Percentiles rank a stretch among this genome's conserved stretches.
Evolutionary conservation across 345 rosid genomes (phyloP).

Genomic region (Melaleuca alternifolia): DNA sequence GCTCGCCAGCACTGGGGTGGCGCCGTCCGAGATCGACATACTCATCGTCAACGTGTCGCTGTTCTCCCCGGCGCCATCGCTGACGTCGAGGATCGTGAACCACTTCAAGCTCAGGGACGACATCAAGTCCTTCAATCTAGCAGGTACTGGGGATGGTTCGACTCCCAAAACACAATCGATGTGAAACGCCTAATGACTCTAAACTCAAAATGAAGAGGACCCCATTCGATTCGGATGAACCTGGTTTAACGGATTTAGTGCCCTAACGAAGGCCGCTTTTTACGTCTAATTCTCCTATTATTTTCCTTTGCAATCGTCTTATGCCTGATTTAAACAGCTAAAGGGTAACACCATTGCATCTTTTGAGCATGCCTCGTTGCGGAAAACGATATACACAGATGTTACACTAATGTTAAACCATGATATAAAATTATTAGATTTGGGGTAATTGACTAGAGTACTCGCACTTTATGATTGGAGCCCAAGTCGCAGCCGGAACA

Average conservation of each 20-base stretch:
- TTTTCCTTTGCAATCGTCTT: not conserved
- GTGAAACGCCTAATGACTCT: constrained; percentile 34
- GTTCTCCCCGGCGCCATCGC: constrained; percentile 57
- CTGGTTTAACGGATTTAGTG: not conserved
- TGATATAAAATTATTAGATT: not conserved
- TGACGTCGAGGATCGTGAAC: constrained; percentile 50
- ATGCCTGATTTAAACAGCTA: not conserved
- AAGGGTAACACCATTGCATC: not conserved
- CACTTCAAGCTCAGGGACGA: constrained; percentile 58
- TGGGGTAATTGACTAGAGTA: not conserved
- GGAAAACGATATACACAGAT: not conserved
- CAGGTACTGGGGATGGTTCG: constrained; percentile 66
- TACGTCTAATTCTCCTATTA: not conserved
- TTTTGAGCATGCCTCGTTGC: not conserved
- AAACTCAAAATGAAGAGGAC: not conserved
- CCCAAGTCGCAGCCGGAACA: not conserved
- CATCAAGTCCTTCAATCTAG: constrained; percentile 49
- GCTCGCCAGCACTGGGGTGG: constrained; percentile 29
- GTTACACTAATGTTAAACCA: not conserved
- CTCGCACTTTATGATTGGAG: not conserved
- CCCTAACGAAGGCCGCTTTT: not conserved
- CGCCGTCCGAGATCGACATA: constrained; percentile 48
- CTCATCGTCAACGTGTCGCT: constrained; percentile 59
- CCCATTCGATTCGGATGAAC: not conserved
- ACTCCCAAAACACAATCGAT: constrained; percentile 27